Conservation (phyloP, 768 basidiomycete species). For the Rubroboletus satanas region DNA sequence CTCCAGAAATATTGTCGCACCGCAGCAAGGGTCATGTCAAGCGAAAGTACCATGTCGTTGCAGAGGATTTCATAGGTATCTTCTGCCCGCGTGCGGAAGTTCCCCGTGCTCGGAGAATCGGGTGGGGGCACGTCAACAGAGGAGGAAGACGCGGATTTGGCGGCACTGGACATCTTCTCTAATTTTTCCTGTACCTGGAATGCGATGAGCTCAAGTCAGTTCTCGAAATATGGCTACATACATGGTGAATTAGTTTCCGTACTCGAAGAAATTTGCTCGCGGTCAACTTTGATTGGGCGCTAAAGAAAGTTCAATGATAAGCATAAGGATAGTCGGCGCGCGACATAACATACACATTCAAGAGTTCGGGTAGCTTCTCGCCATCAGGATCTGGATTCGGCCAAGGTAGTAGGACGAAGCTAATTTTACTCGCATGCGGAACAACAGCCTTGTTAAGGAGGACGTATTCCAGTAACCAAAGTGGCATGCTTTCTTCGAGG, state of each 20-base stretch:
- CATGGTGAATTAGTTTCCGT: slow-evolving; percentile 79
- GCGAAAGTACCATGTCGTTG: slow-evolving; percentile 76
- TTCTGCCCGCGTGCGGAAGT: slow-evolving; percentile 43
- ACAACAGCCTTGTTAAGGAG: slow-evolving; percentile 59
- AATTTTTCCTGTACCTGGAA: slow-evolving; percentile 79
- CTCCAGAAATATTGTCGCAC: slow-evolving; percentile 90
- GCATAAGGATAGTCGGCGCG: background rate
- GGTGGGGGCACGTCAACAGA: slow-evolving; percentile 39
- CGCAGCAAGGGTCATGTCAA: slow-evolving; percentile 86
- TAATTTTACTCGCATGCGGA: slow-evolving; percentile 65
- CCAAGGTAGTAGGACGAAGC: slow-evolving; percentile 87
- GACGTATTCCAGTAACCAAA: slow-evolving; percentile 88
- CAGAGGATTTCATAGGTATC: slow-evolving; percentile 85
- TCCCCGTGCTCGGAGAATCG: slow-evolving; percentile 23
- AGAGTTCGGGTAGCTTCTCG: slow-evolving; percentile 70
- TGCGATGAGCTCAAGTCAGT: slow-evolving; percentile 4
- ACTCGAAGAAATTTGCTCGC: slow-evolving; percentile 84
- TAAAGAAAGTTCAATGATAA: slow-evolving; percentile 24
- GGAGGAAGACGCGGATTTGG: slow-evolving; percentile 27
- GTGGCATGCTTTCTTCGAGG: slow-evolving; percentile 76
- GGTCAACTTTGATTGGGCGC: slow-evolving; percentile 79
- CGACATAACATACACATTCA: slow-evolving; percentile 67
- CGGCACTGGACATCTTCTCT: slow-evolving; percentile 47
- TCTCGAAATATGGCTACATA: slow-evolving; percentile 36
- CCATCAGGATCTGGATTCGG: slow-evolving; percentile 50